Conservation (phyloP, 306 rosid species). For the Castanospermum australe region DNA sequence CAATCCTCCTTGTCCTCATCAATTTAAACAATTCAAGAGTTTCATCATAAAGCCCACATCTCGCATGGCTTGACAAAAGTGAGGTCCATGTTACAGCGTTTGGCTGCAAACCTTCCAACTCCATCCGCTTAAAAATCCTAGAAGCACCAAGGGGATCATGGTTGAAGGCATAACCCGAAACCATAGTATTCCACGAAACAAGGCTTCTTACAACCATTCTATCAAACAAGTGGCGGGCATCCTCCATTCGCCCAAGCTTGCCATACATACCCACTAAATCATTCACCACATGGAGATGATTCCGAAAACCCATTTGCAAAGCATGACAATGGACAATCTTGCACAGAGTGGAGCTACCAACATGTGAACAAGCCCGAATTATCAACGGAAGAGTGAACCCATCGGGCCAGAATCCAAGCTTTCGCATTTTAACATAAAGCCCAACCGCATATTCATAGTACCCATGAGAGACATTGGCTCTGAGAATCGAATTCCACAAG, state of each 20-base stretch:
- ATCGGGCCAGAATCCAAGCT: conserved; percentile 65
- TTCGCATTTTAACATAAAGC: conserved; percentile 57
- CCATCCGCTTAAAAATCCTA: conserved; percentile 61
- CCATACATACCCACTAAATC: conserved; percentile 69
- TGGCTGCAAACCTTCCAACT: conserved; percentile 56
- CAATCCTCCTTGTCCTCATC: conserved; percentile 53
- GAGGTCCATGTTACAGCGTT: conserved; percentile 87
- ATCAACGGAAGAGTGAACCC: conserved; percentile 76
- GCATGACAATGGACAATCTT: conserved; percentile 58
- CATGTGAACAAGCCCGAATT: conserved; percentile 49
- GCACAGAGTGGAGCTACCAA: conserved; percentile 33
- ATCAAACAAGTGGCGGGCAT: conserved; percentile 59
- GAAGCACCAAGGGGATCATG: conserved; percentile 61
- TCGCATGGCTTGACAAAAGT: conserved; percentile 70
- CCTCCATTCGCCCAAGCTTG: conserved; percentile 57
- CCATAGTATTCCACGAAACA: conserved; percentile 74
- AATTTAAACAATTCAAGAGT: conserved; percentile 52
- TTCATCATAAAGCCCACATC: conserved; percentile 56
- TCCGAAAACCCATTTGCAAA: conserved; percentile 59
- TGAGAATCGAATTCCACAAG: conserved; percentile 76
- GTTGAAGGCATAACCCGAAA: conserved; percentile 69
- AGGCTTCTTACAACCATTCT: conserved; percentile 50
- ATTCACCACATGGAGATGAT: conserved; percentile 64
- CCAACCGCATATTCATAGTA: conserved; percentile 37
- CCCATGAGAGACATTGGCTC: conserved; percentile 71